These are phyloP conservation scores for Wickerhamiella lipophila DNA, from an alignment of 805 yeast genomes.

Conservation along the genomic window DNA sequence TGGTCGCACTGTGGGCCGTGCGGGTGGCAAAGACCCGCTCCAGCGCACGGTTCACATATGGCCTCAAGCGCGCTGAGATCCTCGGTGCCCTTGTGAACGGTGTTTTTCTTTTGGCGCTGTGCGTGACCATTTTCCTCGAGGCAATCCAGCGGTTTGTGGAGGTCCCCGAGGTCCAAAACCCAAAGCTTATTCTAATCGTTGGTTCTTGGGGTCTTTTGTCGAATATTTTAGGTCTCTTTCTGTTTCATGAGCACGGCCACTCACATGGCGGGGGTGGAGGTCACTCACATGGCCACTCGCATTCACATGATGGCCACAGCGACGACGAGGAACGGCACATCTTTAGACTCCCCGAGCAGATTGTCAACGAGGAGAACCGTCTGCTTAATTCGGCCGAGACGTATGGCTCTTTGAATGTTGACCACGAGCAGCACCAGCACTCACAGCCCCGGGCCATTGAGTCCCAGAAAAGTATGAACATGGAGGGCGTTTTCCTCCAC, in stretches of 20 bases:
- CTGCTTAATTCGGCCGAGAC: slow-evolving; percentile 14
- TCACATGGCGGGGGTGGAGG: slow-evolving; percentile 36
- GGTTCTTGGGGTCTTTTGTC: slow-evolving; percentile 76
- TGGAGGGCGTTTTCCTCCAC: slow-evolving; percentile 94
- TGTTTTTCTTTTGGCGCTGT: slow-evolving; percentile 79
- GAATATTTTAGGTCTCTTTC: slow-evolving; percentile 66
- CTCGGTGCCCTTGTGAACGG: slow-evolving; percentile 91
- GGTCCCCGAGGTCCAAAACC: slow-evolving; percentile 68
- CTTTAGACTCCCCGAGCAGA: slow-evolving; percentile 17
- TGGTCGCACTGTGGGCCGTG: slow-evolving; percentile 95
- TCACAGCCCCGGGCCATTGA: slow-evolving; percentile 13
- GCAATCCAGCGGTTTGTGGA: slow-evolving; percentile 79
- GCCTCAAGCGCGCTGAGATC: slow-evolving; percentile 96
- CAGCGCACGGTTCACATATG: slow-evolving; percentile 84
- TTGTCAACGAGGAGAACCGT: slow-evolving; percentile 21
- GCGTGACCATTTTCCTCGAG: slow-evolving; percentile 83
- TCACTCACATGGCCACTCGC: slow-evolving; percentile 26
- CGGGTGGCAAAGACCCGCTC: slow-evolving; percentile 74
- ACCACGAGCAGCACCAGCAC: slow-evolving; percentile 12
- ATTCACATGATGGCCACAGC: slow-evolving; percentile 14
- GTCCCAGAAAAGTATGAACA: slow-evolving; percentile 60
- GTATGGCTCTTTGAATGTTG: slow-evolving; percentile 14
- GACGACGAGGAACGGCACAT: slow-evolving; percentile 8
- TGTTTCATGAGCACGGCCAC: slow-evolving; percentile 61
- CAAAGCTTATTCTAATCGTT: slow-evolving; percentile 68